Evolutionary conservation across 2,329 filamentous ascomycete species (phyloP), one percentile per base, ranked within the genome.

Genomic region (Macrophomina tecta): DNA sequence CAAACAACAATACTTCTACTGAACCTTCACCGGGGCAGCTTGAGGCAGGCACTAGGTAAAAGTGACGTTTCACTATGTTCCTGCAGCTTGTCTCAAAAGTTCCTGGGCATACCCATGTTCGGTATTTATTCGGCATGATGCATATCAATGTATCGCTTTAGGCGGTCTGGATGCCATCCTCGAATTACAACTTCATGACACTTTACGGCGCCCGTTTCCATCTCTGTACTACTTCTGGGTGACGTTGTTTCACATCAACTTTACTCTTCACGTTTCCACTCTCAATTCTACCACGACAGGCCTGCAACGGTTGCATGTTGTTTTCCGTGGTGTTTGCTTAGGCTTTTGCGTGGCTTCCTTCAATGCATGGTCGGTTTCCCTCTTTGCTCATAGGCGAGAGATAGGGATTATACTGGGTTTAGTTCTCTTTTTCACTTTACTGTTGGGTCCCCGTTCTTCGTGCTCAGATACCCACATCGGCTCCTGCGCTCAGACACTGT

Each of bases 1-100:
- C 68, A 9, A 55, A 64, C 16, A 60, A 66, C 16, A 64, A 65
- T 6, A 64, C 53, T 23, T 36, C 66, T 3, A 46, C 58, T 34
- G 30, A 55, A 18, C 64, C 69, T 6, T 69, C 69, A 23, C 69
- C 69, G 9, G 58, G 52, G 23, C 69, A 70, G 60, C 46, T 70
- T 32, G 69, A 70, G 53, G 68, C 69, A 38, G 69, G 68, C 16
- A 66, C 68, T 8, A 45, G 67, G 14, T 69, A 63, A 65, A 56
- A 14, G 14, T 16, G 14, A 34, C 48, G 23, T n/a, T 30, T 32
- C 5, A 18, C 6, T 18, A 49, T 23, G 23, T 63, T 9, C 40
- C 23, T 30, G 14, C 28, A 16, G 48, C 32, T 45, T 12, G 9
- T 42, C n/a, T 18, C 18, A 14, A 64, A 63, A 64, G 34, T 45